These are phyloP conservation scores for Podaxis mareebaensis DNA, from an alignment of 768 basidiomycete species.

Conservation along the genomic window DNA sequence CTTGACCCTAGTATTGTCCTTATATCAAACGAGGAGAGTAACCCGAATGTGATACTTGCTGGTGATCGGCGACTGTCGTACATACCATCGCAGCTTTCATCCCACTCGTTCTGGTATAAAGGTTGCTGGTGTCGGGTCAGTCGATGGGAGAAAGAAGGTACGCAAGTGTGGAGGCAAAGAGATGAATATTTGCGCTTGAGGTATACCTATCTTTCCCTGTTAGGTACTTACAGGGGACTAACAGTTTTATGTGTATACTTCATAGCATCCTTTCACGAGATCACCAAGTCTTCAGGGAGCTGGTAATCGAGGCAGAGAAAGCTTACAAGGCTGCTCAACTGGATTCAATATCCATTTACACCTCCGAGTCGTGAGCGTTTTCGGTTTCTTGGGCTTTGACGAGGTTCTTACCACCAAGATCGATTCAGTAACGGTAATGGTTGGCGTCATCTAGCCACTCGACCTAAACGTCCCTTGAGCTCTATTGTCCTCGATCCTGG, in stretches of 20 bases:
- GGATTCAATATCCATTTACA: constrained; percentile 52
- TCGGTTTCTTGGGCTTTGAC: not conserved
- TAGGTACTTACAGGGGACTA: not conserved
- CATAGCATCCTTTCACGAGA: constrained; percentile 51
- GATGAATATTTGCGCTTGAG: constrained; percentile 43
- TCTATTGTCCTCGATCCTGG: constrained; percentile 76
- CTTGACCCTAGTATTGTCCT: constrained; percentile 31
- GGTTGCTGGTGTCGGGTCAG: constrained; percentile 41
- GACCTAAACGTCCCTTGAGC: constrained; percentile 62
- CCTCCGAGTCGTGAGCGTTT: constrained; percentile 40
- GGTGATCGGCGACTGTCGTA: constrained; percentile 38
- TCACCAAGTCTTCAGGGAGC: constrained; percentile 45
- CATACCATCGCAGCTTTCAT: constrained; percentile 40
- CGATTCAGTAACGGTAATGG: constrained; percentile 26
- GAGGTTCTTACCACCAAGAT: not conserved
- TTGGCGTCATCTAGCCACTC: constrained; percentile 58
- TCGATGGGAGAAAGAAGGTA: constrained; percentile 34
- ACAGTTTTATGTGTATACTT: not conserved
- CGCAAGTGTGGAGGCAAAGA: constrained; percentile 31
- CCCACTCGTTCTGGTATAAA: constrained; percentile 51
- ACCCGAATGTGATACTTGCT: constrained; percentile 23
- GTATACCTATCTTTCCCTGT: constrained; percentile 28
- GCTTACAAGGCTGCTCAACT: constrained; percentile 53
- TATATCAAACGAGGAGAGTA: constrained; percentile 35
- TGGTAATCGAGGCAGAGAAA: constrained; percentile 56